phyloP scores from a whole-genome alignment of 768 basidiomycete genomes.

The Trametes villosa region DNA sequence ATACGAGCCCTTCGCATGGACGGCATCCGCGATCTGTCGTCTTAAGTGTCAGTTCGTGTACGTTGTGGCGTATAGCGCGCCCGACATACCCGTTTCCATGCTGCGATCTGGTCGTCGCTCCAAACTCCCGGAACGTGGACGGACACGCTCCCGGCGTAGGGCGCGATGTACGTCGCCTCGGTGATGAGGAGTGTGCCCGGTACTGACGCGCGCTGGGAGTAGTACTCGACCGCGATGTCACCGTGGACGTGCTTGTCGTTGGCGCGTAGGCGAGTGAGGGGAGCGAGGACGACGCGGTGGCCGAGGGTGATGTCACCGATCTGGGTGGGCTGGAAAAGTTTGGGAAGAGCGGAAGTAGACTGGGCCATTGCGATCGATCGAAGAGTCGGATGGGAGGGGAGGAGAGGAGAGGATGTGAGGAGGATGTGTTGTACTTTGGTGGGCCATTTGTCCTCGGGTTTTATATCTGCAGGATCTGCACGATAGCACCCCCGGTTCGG shows the following conservation, averaged over 20 bases:
- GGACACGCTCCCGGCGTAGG: slow-evolving; percentile 50
- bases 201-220: slow-evolving; percentile 47
- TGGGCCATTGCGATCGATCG: no score
- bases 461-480: not conserved
- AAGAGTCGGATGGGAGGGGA: no score
- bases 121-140: slow-evolving; percentile 63
- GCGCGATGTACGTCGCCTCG: slow-evolving; percentile 59
- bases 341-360: slow-evolving; percentile 29
- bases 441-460: no score
- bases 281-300: slow-evolving; percentile 59
- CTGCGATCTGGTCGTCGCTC: slow-evolving; percentile 54
- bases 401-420: no score
- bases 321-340: slow-evolving; percentile 24
- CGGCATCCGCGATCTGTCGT: slow-evolving; percentile 53
- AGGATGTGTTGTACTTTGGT: no score
- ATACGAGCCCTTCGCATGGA: slow-evolving; percentile 55
- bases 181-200: slow-evolving; percentile 59
- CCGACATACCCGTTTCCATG: slow-evolving; percentile 49
- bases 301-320: slow-evolving; percentile 46
- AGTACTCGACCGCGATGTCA: slow-evolving; percentile 48
- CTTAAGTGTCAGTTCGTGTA: not conserved
- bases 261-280: slow-evolving; percentile 52
- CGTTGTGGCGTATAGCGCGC: no score
- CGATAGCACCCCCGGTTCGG: no score
- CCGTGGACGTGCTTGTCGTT: slow-evolving; percentile 39